Evolutionary conservation across 345 rosid genomes (phyloP), one percentile per base, ranked within the genome.

Genomic region (Diplotaxis tenuifolia): DNA sequence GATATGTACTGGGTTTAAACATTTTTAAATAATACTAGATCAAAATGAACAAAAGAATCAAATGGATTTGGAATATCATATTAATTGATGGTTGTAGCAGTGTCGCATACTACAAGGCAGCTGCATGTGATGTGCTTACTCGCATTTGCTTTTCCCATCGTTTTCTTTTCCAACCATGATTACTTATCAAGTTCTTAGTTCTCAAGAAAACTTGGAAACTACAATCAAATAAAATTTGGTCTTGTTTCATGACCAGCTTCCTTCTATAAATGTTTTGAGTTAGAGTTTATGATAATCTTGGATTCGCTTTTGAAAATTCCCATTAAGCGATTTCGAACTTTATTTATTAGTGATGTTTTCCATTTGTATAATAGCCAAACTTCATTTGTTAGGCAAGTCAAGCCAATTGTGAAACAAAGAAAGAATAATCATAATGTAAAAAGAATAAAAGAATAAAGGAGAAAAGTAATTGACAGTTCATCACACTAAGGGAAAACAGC

Each of bases 401-500:
- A 21, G 23, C 49, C 29, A 28, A 55, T 72, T 31, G 2, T 2
- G 18, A 59, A 31, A 64, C n/a, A 25, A n/a, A 0, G 2, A 4
- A 34, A 1, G n/a, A 18, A 47, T 10, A 67, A 29, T 27, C 34
- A 31, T 47, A 28, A 18, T 49, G 60, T 19, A 9, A 31, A 67
- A 67, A 56, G 65, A 38, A 75, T 9, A 61, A 38, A 68, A 25
- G 68, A 68, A 68, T 29, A 54, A 53, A 62, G 10, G 68, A 68
- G 49, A 68, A n/a, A 75, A 62, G 70, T 28, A 69, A 62, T 75
- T 60, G 65, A 69, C 74, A 62, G 74, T 68, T 75, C 78, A 53
- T 61, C 50, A 42, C 20, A 11, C 12, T 16, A 53, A 61, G 18
- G 31, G 49, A 56, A 67, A 67, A 67, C 45, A 62, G 57, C 36